phyloP scores from a whole-genome alignment of 2,329 filamentous ascomycete genomes.

The Sphaerulina musiva region DNA sequence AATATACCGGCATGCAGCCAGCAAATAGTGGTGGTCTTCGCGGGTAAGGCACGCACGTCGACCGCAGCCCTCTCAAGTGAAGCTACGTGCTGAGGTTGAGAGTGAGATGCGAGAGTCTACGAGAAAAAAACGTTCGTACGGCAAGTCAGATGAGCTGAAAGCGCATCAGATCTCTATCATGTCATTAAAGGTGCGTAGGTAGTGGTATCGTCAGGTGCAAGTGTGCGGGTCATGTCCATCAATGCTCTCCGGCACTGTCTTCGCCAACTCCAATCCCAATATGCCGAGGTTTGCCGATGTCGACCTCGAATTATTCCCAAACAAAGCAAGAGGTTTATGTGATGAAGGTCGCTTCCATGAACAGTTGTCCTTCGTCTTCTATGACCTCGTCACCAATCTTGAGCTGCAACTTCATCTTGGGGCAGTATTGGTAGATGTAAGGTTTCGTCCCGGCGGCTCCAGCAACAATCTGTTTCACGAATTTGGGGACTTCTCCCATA shows the following conservation, averaged over 20 bases:
- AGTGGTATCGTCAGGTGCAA: constrained; percentile 30
- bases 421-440: constrained; percentile 92
- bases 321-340: constrained; percentile 39
- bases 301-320: background rate
- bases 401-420: constrained; percentile 69
- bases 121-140: background rate
- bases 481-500: constrained; percentile 91
- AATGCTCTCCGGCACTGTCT: constrained; percentile 62
- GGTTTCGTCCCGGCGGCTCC: constrained; percentile 86
- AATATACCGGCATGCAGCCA: too few species aligned
- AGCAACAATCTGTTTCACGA: constrained; percentile 89
- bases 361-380: constrained; percentile 69
- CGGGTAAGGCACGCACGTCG: too few species aligned
- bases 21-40: too few species aligned
- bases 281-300: constrained; percentile 6
- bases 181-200: constrained; percentile 38
- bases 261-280: constrained; percentile 48
- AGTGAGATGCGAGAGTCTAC: background rate
- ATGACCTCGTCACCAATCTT: constrained; percentile 76
- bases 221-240: constrained; percentile 47
- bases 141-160: background rate
- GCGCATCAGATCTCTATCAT: constrained; percentile 37
- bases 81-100: background rate
- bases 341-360: constrained; percentile 95
- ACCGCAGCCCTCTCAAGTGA: background rate